These are phyloP conservation scores for Nectriaceae sp. DNA, from an alignment of 2,329 filamentous ascomycete genomes.

Conservation along the genomic window DNA sequence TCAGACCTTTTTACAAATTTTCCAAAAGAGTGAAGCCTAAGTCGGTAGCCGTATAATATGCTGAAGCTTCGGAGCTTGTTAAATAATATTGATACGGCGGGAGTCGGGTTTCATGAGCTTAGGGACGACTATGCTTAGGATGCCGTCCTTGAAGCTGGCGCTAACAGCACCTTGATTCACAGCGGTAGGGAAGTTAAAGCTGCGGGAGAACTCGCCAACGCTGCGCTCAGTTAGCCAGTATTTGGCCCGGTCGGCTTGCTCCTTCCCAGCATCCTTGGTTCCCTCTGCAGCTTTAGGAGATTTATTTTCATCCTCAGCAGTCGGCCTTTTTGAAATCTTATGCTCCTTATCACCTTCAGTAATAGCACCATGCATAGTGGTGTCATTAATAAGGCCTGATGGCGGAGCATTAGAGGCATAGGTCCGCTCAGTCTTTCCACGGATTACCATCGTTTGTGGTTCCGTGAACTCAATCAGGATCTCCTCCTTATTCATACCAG, in stretches of 20 bases:
- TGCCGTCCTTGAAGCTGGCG: slow-evolving; percentile 65
- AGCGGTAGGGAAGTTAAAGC: slow-evolving; percentile 66
- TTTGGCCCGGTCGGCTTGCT: slow-evolving; percentile 48
- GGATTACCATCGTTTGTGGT: slow-evolving; percentile 66
- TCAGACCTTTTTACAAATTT: too few species aligned
- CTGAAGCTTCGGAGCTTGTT: too few species aligned
- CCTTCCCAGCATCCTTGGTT: too few species aligned
- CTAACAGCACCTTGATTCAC: slow-evolving; percentile 64
- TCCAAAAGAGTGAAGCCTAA: too few species aligned
- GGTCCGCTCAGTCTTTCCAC: slow-evolving; percentile 65
- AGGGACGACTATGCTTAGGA: slow-evolving; percentile 64
- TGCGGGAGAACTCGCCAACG: slow-evolving; percentile 67
- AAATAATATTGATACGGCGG: slow-evolving; percentile 57
- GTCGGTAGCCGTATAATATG: too few species aligned
- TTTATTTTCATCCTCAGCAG: slow-evolving; percentile 64
- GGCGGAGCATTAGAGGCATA: slow-evolving; percentile 56
- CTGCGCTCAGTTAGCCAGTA: slow-evolving; percentile 73
- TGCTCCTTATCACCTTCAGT: slow-evolving; percentile 40
- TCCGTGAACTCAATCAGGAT: slow-evolving; percentile 76
- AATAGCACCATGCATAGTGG: slow-evolving; percentile 40
- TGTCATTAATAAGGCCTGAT: slow-evolving; percentile 50
- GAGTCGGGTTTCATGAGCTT: slow-evolving; percentile 63
- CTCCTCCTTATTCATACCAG: slow-evolving; percentile 70
- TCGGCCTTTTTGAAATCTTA: slow-evolving; percentile 57
- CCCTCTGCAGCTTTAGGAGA: slow-evolving; percentile 25